Percentiles rank a stretch among this genome's conserved stretches.
These are phyloP conservation scores for Paramecium primaurelia DNA, from an alignment of 73 alveolate species.

Conservation along the genomic window DNA sequence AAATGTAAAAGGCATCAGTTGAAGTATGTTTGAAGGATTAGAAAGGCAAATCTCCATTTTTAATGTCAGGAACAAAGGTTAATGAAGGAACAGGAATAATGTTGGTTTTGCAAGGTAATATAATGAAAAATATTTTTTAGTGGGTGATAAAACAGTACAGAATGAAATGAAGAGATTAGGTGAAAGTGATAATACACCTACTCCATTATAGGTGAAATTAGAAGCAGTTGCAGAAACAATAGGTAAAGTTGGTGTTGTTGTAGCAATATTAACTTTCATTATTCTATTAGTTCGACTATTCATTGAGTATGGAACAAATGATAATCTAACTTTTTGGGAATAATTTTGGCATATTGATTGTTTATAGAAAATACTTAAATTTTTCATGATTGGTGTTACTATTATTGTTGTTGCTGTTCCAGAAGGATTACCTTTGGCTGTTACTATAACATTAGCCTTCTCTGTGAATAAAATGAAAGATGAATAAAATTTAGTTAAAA, in stretches of 20 bases:
- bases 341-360: slow-evolving; percentile 42
- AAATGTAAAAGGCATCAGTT: slow-evolving; percentile 70
- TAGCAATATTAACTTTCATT: slow-evolving; percentile 80
- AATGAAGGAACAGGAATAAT: slow-evolving; percentile 70
- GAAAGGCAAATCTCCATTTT: slow-evolving; percentile 63
- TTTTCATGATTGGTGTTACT: slow-evolving; percentile 85
- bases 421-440: slow-evolving; percentile 96
- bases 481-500: slow-evolving; percentile 85
- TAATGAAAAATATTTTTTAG: neutral
- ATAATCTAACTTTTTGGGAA: slow-evolving; percentile 49
- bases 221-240: slow-evolving; percentile 85
- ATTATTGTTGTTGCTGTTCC: slow-evolving; percentile 94
- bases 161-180: slow-evolving; percentile 79
- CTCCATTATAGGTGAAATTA: slow-evolving; percentile 88
- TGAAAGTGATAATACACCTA: slow-evolving; percentile 68
- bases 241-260: slow-evolving; percentile 84
- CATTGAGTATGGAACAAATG: slow-evolving; percentile 58
- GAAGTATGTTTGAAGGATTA: slow-evolving; percentile 59
- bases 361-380: slow-evolving; percentile 38
- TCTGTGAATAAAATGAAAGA: slow-evolving; percentile 89
- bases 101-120: slow-evolving; percentile 54
- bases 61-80: slow-evolving; percentile 65
- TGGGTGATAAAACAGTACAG: slow-evolving; percentile 42
- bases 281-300: slow-evolving; percentile 64
- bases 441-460: slow-evolving; percentile 87